phyloP scores from a whole-genome alignment of 2,329 filamentous ascomycete genomes.

The Drechslera avenae region DNA sequence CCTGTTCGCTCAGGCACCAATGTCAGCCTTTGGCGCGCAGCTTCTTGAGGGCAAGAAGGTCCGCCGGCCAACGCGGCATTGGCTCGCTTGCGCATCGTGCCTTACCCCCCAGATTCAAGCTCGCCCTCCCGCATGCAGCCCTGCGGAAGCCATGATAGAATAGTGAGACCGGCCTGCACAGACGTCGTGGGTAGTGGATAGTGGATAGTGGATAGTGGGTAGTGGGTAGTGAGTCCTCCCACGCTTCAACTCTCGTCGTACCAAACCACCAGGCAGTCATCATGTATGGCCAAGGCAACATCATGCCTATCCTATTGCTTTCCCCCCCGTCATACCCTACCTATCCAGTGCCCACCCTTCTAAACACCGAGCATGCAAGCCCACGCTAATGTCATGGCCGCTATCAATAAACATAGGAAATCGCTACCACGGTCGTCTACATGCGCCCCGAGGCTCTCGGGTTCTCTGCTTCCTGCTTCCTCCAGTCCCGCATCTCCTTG shows the following conservation, averaged over 20 bases:
- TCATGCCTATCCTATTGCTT: background rate
- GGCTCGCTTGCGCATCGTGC: constrained; percentile 33
- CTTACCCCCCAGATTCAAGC: constrained; percentile 24
- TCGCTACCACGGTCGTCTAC: constrained; percentile 13
- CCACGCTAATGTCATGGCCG: background rate
- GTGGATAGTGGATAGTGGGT: background rate
- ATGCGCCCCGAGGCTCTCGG: constrained; percentile 74
- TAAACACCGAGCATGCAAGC: constrained; percentile 14
- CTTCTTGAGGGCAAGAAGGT: constrained; percentile 10
- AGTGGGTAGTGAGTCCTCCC: background rate
- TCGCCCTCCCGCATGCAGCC: constrained; percentile 24
- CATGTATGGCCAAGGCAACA: too few relatives aligned
- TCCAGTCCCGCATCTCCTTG: constrained; percentile 86
- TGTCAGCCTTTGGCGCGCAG: background rate
- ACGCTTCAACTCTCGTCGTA: too few relatives aligned
- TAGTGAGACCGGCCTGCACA: constrained; percentile 5
- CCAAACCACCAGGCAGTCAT: background rate
- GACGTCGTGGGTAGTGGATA: background rate
- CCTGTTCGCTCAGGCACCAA: constrained; percentile 14
- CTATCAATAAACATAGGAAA: background rate
- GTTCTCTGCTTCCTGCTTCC: constrained; percentile 79
- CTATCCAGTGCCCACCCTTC: background rate
- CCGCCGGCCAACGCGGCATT: constrained; percentile 30
- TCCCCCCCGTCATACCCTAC: background rate
- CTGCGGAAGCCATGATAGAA: constrained; percentile 17